Conservation (phyloP, 306 rosid species). For the Cucumis cinereus region DNA sequence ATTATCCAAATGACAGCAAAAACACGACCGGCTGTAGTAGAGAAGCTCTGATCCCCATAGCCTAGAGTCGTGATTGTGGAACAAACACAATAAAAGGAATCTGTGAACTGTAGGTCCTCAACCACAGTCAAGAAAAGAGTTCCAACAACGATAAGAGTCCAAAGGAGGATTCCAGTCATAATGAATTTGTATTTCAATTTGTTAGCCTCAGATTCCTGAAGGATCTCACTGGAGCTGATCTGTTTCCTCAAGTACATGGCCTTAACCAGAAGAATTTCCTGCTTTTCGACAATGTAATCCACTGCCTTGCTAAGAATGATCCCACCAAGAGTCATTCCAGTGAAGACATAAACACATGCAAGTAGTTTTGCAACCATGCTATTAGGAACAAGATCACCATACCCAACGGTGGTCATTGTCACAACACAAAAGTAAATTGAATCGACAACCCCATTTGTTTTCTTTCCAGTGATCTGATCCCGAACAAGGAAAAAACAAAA, state of each 20-base stretch:
- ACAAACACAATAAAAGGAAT: constrained; percentile 74
- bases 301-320: constrained; percentile 62
- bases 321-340: constrained; percentile 58
- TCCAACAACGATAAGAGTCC: constrained; percentile 36
- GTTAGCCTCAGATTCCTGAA: constrained; percentile 29
- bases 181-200: constrained; percentile 48
- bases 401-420: constrained; percentile 85
- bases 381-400: constrained; percentile 77
- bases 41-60: constrained; percentile 76
- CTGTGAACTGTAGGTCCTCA: constrained; percentile 41
- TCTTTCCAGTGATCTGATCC: constrained; percentile 40
- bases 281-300: constrained; percentile 69
- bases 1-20: constrained; percentile 79
- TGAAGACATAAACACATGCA: constrained; percentile 63
- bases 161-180: constrained; percentile 21
- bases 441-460: constrained; percentile 56
- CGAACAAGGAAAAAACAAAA: constrained; percentile 49
- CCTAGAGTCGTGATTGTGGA: constrained; percentile 80
- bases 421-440: constrained; percentile 74
- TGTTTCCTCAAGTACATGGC: constrained; percentile 30
- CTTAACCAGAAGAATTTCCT: constrained; percentile 40
- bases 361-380: constrained; percentile 50
- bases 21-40: constrained; percentile 39
- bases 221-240: constrained; percentile 22
- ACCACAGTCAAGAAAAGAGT: constrained; percentile 32